Evolutionary conservation across 768 basidiomycete genomes (phyloP).

Genomic region (Steccherinum ochraceum): DNA sequence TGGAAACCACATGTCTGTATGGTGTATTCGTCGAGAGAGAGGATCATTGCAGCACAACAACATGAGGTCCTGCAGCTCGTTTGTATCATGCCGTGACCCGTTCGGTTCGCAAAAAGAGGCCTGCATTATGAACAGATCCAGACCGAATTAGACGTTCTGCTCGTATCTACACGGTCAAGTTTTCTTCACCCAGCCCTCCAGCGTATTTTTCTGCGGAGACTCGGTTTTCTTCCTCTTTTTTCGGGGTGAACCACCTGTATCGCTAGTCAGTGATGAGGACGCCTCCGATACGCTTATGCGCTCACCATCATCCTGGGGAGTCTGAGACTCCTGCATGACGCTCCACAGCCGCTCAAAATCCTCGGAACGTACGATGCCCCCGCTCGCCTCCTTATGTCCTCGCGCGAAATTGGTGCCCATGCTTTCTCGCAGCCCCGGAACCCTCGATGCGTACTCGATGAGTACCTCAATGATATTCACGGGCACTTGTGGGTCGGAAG

Average conservation of each 20-base stretch:
- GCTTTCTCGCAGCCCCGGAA: slow-evolving; percentile 26
- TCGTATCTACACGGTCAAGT: neutral
- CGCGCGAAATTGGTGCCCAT: slow-evolving; percentile 41
- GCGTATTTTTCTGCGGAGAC: slow-evolving; percentile 16
- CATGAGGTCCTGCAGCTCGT: too few relatives aligned
- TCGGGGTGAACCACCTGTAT: too few relatives aligned
- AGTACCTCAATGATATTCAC: slow-evolving; percentile 34
- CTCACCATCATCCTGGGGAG: neutral
- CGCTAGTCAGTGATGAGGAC: too few relatives aligned
- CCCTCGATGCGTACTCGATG: slow-evolving; percentile 29
- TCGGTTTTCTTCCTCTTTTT: slow-evolving; percentile 8
- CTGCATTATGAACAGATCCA: too few relatives aligned
- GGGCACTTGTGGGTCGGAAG: slow-evolving; percentile 2
- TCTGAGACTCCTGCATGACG: slow-evolving; percentile 12
- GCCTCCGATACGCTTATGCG: too few relatives aligned
- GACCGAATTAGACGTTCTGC: too few relatives aligned
- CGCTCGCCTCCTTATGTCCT: slow-evolving; percentile 41
- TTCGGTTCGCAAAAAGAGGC: too few relatives aligned
- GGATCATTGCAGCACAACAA: too few relatives aligned
- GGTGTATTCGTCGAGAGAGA: too few relatives aligned
- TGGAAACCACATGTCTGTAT: too few relatives aligned
- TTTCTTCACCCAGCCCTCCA: slow-evolving; percentile 18
- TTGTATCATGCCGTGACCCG: too few relatives aligned
- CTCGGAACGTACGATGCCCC: slow-evolving; percentile 33
- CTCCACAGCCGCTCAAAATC: slow-evolving; percentile 21